Evolutionary conservation across 345 rosid genomes (phyloP).

Genomic region (Geranium rotundifolium): DNA sequence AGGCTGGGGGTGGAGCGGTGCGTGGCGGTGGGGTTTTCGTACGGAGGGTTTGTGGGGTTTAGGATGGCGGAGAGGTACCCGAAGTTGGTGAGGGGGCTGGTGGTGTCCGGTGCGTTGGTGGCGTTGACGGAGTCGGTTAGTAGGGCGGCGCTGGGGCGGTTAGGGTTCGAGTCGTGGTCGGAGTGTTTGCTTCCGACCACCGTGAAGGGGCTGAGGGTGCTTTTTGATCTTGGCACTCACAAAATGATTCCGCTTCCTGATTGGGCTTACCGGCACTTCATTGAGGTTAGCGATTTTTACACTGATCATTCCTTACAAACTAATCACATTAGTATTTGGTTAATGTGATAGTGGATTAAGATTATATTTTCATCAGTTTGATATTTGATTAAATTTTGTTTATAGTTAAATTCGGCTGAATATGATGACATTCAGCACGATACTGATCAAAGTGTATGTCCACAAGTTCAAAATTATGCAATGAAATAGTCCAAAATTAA

Average conservation of each 20-base stretch:
- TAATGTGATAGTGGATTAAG: too few relatives aligned
- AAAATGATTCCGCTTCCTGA: conserved; percentile 15
- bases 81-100: conserved; percentile 30
- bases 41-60: conserved; percentile 36
- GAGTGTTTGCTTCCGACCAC: conserved; percentile 28
- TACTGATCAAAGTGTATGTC: too few relatives aligned
- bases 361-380: too few relatives aligned
- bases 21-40: conserved; percentile 30
- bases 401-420: too few relatives aligned
- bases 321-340: too few relatives aligned
- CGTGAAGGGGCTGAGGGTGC: conserved; percentile 2
- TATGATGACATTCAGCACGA: too few relatives aligned
- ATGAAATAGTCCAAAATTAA: too few relatives aligned
- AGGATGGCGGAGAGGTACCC: conserved; percentile 31
- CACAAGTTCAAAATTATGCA: too few relatives aligned
- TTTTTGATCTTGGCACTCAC: conserved; percentile 5
- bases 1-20: conserved; percentile 29
- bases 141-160: conserved; percentile 1
- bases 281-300: conserved; percentile 38
- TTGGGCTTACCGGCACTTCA: conserved; percentile 10
- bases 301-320: too few relatives aligned
- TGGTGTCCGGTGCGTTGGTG: conserved; percentile 16
- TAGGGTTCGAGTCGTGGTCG: conserved; percentile 18
- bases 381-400: too few relatives aligned
- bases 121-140: conserved; percentile 26